Base-by-base conservation (phyloP, 495 filamentous ascomycete species). In the Lasiosphaeria ovina region DNA sequence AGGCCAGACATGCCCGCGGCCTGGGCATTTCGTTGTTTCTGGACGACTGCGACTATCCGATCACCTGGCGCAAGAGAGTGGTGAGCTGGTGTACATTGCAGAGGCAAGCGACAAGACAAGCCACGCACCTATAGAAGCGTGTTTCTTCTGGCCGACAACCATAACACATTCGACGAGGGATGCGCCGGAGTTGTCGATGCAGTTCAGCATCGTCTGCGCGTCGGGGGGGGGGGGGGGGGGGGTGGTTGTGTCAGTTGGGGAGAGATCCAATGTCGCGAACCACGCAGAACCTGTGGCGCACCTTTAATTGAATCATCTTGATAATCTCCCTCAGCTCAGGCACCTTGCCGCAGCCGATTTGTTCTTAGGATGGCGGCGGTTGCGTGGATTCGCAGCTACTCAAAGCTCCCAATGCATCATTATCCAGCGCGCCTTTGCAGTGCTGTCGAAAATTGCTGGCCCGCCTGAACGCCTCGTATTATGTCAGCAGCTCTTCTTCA, bases 181-280 rank as follows among this genome's bases (percentile, higher is more conserved):
- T 68, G 95, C 95, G 71, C 95, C 95, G 53, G 95, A 97, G 83
- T 99, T 99, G 88, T 99, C 95, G 86, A 99, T 97, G 86, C 95
- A 98, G 74, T 92, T 97, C 62, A 98, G 83, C 88, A 99, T 89
- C 76, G 93, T 90, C 95, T 99, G 72, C 24, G 32, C 9, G 32
- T 59, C 58, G 34, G 40, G 31, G 14, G 9, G 10, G 14, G 1
- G 31, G 14, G 9, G 10, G 14, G 1, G 34, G 40, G 31, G 14
- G 9, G 10, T 8, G 1, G 9, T 11, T 11, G 34, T 38, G 66
- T 65, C 35, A 72, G 67, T 55, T 50, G 12, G 6, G 7, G n/a
- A 24, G 24, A 24, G 24, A 24, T 24, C 24, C 24, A 24, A 24
- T 24, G 24, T 24, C 24, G 24, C 24, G 24, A 24, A 24, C 24